Evolutionary conservation across 148 eudicot species (phyloP).

Genomic region (Bassia scoparia): DNA sequence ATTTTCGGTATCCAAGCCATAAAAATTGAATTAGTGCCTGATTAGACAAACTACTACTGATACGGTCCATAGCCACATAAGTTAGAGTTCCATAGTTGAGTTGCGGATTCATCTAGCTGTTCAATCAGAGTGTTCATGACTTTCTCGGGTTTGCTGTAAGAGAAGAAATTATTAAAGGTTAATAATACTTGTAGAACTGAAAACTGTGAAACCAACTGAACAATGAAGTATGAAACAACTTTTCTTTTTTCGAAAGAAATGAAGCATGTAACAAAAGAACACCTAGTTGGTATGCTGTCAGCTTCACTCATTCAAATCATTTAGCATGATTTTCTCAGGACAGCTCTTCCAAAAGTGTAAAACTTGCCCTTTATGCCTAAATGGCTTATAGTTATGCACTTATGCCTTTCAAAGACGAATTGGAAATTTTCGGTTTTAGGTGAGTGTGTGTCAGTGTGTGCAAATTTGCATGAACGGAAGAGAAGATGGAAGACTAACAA

Average conservation of each 20-base stretch:
- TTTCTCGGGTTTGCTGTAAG: conserved; percentile 23
- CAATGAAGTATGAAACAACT: too few species aligned
- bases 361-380: not conserved
- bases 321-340: not conserved
- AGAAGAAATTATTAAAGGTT: not conserved
- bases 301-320: not conserved
- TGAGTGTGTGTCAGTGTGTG: not conserved
- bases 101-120: not conserved
- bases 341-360: not conserved
- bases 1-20: not conserved
- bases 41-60: not conserved
- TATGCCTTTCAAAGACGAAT: not conserved
- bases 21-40: not conserved
- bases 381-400: not conserved
- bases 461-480: too few species aligned
- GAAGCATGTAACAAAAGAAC: not conserved
- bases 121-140: conserved; percentile 28
- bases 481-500: too few species aligned
- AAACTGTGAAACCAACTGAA: too few species aligned
- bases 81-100: conserved; percentile 1
- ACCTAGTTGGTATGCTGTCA: not conserved
- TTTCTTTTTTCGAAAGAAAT: too few species aligned
- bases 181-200: not conserved
- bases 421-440: not conserved
- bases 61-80: not conserved